These are phyloP conservation scores for Aspergillus piperis DNA, from an alignment of 2,329 filamentous ascomycete genomes.

Conservation along the genomic window DNA sequence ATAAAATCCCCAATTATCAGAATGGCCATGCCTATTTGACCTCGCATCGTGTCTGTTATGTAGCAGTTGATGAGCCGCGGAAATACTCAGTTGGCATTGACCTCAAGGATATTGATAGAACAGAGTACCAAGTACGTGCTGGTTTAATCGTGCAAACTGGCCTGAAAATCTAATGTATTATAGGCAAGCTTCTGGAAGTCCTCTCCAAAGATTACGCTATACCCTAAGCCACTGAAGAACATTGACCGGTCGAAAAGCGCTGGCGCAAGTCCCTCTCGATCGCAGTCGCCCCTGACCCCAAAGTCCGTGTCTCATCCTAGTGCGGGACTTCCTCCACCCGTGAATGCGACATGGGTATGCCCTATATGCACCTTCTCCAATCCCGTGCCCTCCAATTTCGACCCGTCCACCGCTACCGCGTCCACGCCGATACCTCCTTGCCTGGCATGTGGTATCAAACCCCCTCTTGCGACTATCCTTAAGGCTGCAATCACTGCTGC, in stretches of 20 bases:
- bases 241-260: slow-evolving; percentile 55
- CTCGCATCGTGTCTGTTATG: slow-evolving; percentile 92
- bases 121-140: slow-evolving; percentile 76
- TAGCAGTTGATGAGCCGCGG: slow-evolving; percentile 83
- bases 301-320: slow-evolving; percentile 37
- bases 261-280: slow-evolving; percentile 42
- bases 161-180: slow-evolving; percentile 21
- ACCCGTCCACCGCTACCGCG: slow-evolving; percentile 75
- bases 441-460: slow-evolving; percentile 90
- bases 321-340: slow-evolving; percentile 38
- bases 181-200: slow-evolving; percentile 92
- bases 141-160: slow-evolving; percentile 2
- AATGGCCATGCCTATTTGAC: slow-evolving; percentile 96
- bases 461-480: slow-evolving; percentile 75
- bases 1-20: slow-evolving; percentile 90
- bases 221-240: slow-evolving; percentile 75
- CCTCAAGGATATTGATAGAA: slow-evolving; percentile 85
- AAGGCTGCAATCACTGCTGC: slow-evolving; percentile 81
- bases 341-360: slow-evolving; percentile 84
- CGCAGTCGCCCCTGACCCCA: slow-evolving; percentile 34
- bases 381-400: slow-evolving; percentile 88
- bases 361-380: slow-evolving; percentile 96
- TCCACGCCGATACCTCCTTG: slow-evolving; percentile 84
- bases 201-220: slow-evolving; percentile 86
- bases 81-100: slow-evolving; percentile 83